Conservation (phyloP, 441 rosid species). For the Erodium texanum region DNA sequence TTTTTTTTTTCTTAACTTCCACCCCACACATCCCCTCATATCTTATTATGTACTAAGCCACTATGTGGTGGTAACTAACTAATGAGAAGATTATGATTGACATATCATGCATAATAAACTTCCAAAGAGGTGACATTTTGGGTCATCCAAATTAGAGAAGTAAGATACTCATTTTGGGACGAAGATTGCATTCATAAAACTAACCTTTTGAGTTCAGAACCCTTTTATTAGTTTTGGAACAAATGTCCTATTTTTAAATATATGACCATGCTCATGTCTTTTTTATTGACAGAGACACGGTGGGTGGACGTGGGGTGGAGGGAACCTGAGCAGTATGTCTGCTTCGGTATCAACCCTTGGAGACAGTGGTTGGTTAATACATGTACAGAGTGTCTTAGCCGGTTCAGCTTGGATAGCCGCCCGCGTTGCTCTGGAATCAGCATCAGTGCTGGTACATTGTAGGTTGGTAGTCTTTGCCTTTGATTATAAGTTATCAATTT, state of each 20-base stretch:
- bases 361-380: constrained; percentile 97
- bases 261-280: constrained; percentile 16
- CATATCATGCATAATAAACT: neutral
- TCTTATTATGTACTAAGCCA: too few relatives aligned
- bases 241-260: constrained; percentile 5
- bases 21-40: neutral
- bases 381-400: constrained; percentile 91
- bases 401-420: constrained; percentile 99
- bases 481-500: neutral
- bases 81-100: neutral
- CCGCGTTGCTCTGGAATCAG: constrained; percentile 82
- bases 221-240: neutral
- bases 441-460: constrained; percentile 98
- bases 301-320: constrained; percentile 99
- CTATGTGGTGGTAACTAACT: neutral
- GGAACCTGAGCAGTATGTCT: constrained; percentile 99
- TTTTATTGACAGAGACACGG: constrained; percentile 77
- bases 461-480: constrained; percentile 40
- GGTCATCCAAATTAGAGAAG: constrained; percentile 1
- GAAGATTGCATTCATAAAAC: neutral
- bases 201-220: neutral
- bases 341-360: constrained; percentile 98
- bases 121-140: neutral
- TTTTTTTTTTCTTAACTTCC: too few relatives aligned
- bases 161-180: neutral